phyloP scores from a whole-genome alignment of 371 early-diverging fungal species.

The Rhizopus sp. region DNA sequence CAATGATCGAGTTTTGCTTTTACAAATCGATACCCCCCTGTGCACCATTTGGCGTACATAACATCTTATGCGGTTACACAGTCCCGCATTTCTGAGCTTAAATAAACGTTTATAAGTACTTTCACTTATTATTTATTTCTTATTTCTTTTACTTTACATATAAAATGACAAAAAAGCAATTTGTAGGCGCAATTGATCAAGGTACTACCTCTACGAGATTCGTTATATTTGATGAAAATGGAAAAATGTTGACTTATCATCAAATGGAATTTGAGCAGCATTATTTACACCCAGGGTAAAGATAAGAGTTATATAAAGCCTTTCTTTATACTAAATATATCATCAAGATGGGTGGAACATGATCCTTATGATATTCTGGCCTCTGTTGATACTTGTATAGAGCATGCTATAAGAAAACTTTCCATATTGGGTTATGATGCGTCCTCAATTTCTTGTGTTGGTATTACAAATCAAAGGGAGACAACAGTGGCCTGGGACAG shows the following conservation, averaged over 20 bases:
- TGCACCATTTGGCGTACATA: too few relatives aligned
- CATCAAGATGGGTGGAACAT: constrained; percentile 86
- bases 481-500: constrained; percentile 90
- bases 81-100: too few relatives aligned
- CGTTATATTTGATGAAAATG: constrained; percentile 83
- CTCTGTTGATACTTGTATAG: constrained; percentile 76
- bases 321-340: background rate
- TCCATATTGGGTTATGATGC: constrained; percentile 58
- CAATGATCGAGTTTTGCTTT: too few relatives aligned
- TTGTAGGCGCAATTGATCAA: constrained; percentile 91
- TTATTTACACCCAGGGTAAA: constrained; percentile 77
- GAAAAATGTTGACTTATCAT: constrained; percentile 72
- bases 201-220: constrained; percentile 94
- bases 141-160: too few relatives aligned
- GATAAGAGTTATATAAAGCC: too few relatives aligned
- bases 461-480: constrained; percentile 97
- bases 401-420: constrained; percentile 67
- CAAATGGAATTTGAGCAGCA: constrained; percentile 82
- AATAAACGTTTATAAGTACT: too few relatives aligned
- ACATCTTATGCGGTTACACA: too few relatives aligned
- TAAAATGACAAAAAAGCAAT: constrained; percentile 35
- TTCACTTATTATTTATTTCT: too few relatives aligned
- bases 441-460: constrained; percentile 56
- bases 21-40: too few relatives aligned
- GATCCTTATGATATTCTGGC: constrained; percentile 79